A percentile compares a stretch with the other conserved stretches of the same genome.
Evolutionary conservation across 2,329 filamentous ascomycete genomes (phyloP).

Genomic region (Raffaelea ambrosiae): DNA sequence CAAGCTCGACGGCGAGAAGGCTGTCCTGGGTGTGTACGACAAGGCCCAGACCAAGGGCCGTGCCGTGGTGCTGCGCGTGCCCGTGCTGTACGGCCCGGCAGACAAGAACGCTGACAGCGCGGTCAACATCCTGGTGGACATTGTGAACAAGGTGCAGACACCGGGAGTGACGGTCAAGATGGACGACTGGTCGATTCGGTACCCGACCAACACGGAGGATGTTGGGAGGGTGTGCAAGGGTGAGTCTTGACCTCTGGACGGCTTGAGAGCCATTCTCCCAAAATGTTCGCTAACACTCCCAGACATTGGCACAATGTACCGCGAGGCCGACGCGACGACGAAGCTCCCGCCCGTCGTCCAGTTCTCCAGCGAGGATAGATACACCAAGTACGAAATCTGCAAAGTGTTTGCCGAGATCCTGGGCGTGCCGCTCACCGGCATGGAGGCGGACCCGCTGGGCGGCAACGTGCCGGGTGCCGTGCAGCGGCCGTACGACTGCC

Average conservation of each 20-base stretch:
- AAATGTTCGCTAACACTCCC: background rate
- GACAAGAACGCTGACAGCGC: slow-evolving; percentile 67
- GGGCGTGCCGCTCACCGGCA: slow-evolving; percentile 59
- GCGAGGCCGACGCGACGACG: slow-evolving; percentile 36
- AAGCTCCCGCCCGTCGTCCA: slow-evolving; percentile 65
- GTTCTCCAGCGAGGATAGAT: slow-evolving; percentile 77
- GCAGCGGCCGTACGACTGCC: slow-evolving; percentile 79
- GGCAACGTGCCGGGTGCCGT: slow-evolving; percentile 64
- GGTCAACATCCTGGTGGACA: slow-evolving; percentile 71
- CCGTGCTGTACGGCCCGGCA: slow-evolving; percentile 74
- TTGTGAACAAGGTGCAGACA: slow-evolving; percentile 65
- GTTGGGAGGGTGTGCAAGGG: slow-evolving; percentile 56
- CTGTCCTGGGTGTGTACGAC: slow-evolving; percentile 53
- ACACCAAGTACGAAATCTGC: slow-evolving; percentile 88
- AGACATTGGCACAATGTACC: slow-evolving; percentile 67
- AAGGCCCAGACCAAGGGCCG: slow-evolving; percentile 33
- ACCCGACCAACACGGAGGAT: slow-evolving; percentile 84
- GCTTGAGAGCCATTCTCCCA: background rate
- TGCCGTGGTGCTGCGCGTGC: slow-evolving; percentile 68
- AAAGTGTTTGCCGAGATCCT: slow-evolving; percentile 70
- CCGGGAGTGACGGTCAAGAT: slow-evolving; percentile 57
- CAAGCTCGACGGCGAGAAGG: slow-evolving; percentile 52
- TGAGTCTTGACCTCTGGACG: background rate
- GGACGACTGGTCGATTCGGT: slow-evolving; percentile 79
- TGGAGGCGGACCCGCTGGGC: slow-evolving; percentile 62